Evolutionary conservation across 2,329 filamentous ascomycete species (phyloP).

Genomic region (Pezicula carpinea): DNA sequence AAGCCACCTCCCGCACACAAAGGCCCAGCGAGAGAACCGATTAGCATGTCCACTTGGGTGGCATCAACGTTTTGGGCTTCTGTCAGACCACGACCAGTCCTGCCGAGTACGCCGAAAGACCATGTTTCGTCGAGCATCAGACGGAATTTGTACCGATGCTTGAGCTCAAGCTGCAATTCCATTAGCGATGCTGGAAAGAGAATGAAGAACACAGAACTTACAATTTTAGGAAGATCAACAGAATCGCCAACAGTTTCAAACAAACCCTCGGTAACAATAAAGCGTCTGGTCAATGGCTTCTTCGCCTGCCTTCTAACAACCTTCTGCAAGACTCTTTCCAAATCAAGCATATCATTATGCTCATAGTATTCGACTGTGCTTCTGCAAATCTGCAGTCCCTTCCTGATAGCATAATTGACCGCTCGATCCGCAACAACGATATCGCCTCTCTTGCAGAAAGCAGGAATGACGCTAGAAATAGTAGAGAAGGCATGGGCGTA

Average conservation of each 20-base stretch:
- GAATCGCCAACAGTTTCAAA: conserved; percentile 89
- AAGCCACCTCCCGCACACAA: conserved; percentile 93
- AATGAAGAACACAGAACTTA: conserved; percentile 35
- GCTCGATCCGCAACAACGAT: conserved; percentile 94
- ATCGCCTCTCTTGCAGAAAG: conserved; percentile 95
- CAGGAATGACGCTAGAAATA: conserved; percentile 93
- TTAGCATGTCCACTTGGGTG: conserved; percentile 91
- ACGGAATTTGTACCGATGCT: conserved; percentile 95
- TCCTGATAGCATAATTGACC: conserved; percentile 89
- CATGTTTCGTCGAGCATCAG: conserved; percentile 96
- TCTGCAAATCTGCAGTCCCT: conserved; percentile 87
- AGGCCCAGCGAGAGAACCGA: conserved; percentile 85
- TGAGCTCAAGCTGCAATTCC: conserved; percentile 68
- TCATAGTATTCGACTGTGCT: conserved; percentile 92
- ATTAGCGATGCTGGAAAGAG: conserved; percentile 3
- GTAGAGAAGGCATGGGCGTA: conserved; percentile 97
- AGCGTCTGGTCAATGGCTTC: conserved; percentile 81
- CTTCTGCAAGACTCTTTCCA: conserved; percentile 79
- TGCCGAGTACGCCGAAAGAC: conserved; percentile 91
- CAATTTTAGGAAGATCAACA: conserved; percentile 78
- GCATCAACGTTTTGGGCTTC: conserved; percentile 97
- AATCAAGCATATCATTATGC: conserved; percentile 92
- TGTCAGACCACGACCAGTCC: conserved; percentile 86
- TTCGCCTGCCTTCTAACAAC: conserved; percentile 82
- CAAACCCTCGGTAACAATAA: conserved; percentile 92